Conservation (phyloP, 345 rosid genomes). For the Gynandropsis gynandra region DNA sequence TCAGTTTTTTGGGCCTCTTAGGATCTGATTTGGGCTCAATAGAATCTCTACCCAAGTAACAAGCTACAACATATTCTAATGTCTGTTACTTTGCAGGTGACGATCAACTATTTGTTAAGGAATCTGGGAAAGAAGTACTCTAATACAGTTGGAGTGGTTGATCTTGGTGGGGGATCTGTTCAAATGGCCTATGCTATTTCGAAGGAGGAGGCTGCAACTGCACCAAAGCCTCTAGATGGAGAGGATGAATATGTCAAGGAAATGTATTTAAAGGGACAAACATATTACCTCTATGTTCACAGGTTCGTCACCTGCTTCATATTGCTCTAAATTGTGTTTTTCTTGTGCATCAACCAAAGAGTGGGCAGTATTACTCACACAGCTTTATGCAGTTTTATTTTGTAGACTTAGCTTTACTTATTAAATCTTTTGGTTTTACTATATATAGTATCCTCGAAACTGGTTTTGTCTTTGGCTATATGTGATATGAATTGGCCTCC, state of each 20-base stretch:
- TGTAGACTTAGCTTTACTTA: background rate
- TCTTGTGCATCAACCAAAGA: background rate
- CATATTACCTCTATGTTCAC: constrained; percentile 87
- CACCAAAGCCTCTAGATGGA: constrained; percentile 58
- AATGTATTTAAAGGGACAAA: constrained; percentile 70
- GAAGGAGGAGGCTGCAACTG: constrained; percentile 60
- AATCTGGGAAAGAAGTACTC: constrained; percentile 65
- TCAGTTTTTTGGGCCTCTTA: background rate
- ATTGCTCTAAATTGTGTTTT: constrained; percentile 1
- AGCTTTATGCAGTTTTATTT: background rate
- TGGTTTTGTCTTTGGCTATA: background rate
- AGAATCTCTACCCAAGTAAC: background rate
- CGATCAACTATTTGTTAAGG: constrained; percentile 81
- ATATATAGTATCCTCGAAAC: background rate
- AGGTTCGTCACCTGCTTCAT: constrained; percentile 39
- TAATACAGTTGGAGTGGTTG: constrained; percentile 88
- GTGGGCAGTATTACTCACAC: background rate
- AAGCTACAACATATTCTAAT: background rate
- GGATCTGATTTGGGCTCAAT: no score
- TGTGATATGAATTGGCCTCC: constrained; percentile 16
- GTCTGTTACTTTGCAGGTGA: constrained; percentile 49
- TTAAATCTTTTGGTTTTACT: constrained; percentile 2
- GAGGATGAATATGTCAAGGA: constrained; percentile 75
- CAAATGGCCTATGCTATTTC: constrained; percentile 99
- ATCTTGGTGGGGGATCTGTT: constrained; percentile 99